These are phyloP conservation scores for Sanguinoderma infundibulare DNA, from an alignment of 1,284 basidiomycete species.

Conservation along the genomic window DNA sequence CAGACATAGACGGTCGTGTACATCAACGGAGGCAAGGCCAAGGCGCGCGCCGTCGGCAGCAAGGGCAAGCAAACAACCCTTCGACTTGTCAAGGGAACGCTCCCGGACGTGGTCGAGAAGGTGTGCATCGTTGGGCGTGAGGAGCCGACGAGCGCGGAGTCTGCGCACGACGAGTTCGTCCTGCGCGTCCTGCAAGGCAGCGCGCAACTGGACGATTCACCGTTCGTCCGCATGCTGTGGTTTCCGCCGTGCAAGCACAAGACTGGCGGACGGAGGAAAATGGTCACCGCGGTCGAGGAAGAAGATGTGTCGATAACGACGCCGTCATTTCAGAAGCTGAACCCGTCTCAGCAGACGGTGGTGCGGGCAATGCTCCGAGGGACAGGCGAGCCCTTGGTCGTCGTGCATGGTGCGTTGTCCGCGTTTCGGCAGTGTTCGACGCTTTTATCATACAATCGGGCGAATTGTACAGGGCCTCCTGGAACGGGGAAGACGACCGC, in stretches of 20 bases:
- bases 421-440: not conserved
- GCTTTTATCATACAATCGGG: not conserved
- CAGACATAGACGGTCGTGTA: conserved; percentile 8
- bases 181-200: not conserved
- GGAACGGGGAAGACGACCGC: conserved; percentile 42
- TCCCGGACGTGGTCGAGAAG: not conserved
- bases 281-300: not conserved
- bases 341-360: conserved; percentile 25
- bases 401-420: conserved; percentile 19
- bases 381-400: conserved; percentile 5
- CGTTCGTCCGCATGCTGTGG: conserved; percentile 4
- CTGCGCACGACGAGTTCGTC: conserved; percentile 17
- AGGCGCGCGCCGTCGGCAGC: not conserved
- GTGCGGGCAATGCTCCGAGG: conserved; percentile 16
- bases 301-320: conserved; percentile 1
- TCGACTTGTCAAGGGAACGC: not conserved
- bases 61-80: not conserved
- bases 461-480: conserved; percentile 21
- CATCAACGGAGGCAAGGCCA: conserved; percentile 6
- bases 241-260: not conserved
- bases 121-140: conserved; percentile 1
- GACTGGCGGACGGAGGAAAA: not conserved
- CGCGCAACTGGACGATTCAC: not conserved
- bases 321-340: conserved; percentile 19
- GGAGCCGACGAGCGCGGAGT: conserved; percentile 20